Evolutionary conservation across 768 basidiomycete species (phyloP), one percentile per base, ranked within the genome.

Genomic region (Megacollybia marginata): DNA sequence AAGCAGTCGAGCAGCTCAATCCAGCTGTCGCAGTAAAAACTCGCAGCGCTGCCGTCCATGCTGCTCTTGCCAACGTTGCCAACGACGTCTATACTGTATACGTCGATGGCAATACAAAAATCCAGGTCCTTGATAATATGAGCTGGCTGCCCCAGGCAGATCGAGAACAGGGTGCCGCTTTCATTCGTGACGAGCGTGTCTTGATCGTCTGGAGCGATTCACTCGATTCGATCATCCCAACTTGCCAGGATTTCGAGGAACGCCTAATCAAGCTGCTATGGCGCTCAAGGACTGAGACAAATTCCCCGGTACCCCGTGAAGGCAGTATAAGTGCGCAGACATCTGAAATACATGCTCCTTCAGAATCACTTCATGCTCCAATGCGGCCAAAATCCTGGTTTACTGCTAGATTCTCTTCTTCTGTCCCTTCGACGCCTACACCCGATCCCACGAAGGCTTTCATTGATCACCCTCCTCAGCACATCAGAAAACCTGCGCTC

Each of bases 161-260:
- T 57, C 85, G 86, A 67, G 88, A 92, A 52, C 90, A 92, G 56
- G 86, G 82, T 45, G 91, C 87, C 67, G 90, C 91, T 1, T 93
- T 93, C 62, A 81, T 91, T 58, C 79, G 90, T 43, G 85, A 91
- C 62, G 91, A 92, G 62, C 79, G 86, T 35, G 85, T 88, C 15
- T 74, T 93, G 48, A 78, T 92, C 53, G 81, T 92, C 54, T 93
- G 90, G 90, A 82, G 85, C 16, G 86, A 91, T 60, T 76, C 79
- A 0, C 73, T 92, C 42, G 87, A 91, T 59, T 75, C 73, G 55
- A 86, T 93, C 62, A 80, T 93, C 42, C 84, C 85, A 2, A 66
- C 76, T 10, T 83, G 78, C 59, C 76, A 77, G 3, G 87, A 88
- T 62, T 84, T 89, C 57, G 85, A 89, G 52, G 78, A 83, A 13